Conservation (phyloP, 495 filamentous ascomycete species). For the Neurospora africana region DNA sequence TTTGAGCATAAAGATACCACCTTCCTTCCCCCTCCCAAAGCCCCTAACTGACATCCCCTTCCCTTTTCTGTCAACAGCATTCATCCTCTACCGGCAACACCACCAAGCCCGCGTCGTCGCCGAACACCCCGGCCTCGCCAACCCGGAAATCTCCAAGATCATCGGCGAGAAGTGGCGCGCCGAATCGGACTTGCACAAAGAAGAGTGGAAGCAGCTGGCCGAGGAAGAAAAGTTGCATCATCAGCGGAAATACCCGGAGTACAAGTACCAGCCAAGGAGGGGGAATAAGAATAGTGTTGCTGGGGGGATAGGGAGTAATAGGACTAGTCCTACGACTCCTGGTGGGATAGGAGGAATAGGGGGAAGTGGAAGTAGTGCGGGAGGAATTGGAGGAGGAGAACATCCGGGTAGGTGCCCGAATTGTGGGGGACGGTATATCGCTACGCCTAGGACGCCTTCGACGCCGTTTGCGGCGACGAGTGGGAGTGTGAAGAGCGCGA, state of each 20-base stretch:
- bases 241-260: slow-evolving; percentile 82
- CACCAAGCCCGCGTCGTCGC: slow-evolving; percentile 73
- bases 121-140: slow-evolving; percentile 78
- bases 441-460: slow-evolving; percentile 41
- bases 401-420: slow-evolving; percentile 45
- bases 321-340: background rate
- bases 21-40: too few species aligned
- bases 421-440: slow-evolving; percentile 54
- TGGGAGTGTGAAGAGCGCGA: background rate
- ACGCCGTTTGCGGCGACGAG: slow-evolving; percentile 35
- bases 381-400: slow-evolving; percentile 17
- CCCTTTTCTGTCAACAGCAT: slow-evolving; percentile 49
- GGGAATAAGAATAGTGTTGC: slow-evolving; percentile 36
- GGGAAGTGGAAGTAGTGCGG: background rate
- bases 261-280: slow-evolving; percentile 86
- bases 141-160: slow-evolving; percentile 97
- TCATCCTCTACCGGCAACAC: slow-evolving; percentile 95
- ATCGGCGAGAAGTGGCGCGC: slow-evolving; percentile 88
- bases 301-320: background rate
- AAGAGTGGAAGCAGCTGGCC: slow-evolving; percentile 80
- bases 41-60: too few species aligned
- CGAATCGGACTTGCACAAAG: slow-evolving; percentile 63
- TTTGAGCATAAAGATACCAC: too few species aligned
- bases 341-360: background rate
- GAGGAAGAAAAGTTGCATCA: slow-evolving; percentile 93